A percentile compares a stretch with the other conserved stretches of the same genome.
phyloP scores from a whole-genome alignment of 495 filamentous ascomycete species.

The Choiromyces venosus region DNA sequence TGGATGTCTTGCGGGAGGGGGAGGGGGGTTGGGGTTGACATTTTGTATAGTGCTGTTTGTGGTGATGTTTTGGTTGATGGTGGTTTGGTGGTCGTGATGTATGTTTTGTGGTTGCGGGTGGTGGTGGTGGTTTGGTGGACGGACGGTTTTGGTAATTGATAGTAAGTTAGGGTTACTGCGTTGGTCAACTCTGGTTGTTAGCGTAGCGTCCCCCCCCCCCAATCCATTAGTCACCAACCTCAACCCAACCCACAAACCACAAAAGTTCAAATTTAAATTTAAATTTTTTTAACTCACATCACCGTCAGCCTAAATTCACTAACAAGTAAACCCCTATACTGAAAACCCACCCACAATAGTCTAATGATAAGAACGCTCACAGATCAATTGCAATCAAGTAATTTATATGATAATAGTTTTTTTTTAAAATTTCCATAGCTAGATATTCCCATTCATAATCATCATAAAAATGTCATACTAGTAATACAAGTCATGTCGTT shows the following conservation, averaged over 20 bases:
- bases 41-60: background rate
- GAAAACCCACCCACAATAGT: no score
- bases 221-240: no score
- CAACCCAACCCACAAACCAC: no score
- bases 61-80: background rate
- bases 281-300: no score
- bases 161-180: no score
- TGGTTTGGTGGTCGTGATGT: background rate
- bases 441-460: no score
- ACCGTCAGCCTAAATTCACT: background rate
- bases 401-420: background rate
- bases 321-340: background rate
- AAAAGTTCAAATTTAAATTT: no score
- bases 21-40: background rate
- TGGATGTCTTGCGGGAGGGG: slow-evolving; percentile 8
- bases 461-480: background rate
- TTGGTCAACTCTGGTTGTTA: no score
- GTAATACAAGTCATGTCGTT: slow-evolving; percentile 1
- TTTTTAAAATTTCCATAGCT: no score
- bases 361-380: background rate
- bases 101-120: no score
- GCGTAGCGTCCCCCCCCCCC: no score
- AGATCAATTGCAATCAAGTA: background rate
- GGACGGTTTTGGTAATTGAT: background rate
- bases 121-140: background rate